Evolutionary conservation across 225 moss, liverwort and hornwort genomes (phyloP), one percentile per base, ranked within the genome.

Genomic region (Sphagnum contortum): DNA sequence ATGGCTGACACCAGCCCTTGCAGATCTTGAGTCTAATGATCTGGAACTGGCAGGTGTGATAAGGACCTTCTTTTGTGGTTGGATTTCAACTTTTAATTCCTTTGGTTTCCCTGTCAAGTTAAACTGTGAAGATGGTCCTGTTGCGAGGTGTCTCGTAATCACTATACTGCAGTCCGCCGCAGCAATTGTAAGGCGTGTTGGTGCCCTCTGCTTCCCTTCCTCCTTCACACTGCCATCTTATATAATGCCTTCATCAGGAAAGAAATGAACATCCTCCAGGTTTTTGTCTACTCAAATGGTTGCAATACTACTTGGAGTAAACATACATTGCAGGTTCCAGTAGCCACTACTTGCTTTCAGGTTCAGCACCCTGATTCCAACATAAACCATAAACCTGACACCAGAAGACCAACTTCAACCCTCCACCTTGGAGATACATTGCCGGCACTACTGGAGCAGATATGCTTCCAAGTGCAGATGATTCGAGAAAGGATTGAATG

Each of bases 131-230:
- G 81, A 80, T 45, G 68, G 74, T 9, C 82, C 89, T 65, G 70
- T 68, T 9, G 87, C 85, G 9, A 98, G 79, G 65, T 79, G 66
- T 71, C 86, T 98, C 0, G 93, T 91, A 51, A 98, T 73, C 55
- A 71, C 79, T 64, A 84, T 79, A 73, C 77, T 72, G 73, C 91
- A 98, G 79, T 91, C 91, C 57, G 93, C 93, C 57, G 98, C 91
- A 67, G 85, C 86, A 74, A 87, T 84, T 56, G 89, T 78, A 57
- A 98, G 79, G 49, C 98, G 98, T 58, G 98, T 98, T 44, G 98
- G 93, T 52, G 76, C 64, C 75, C 77, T 87, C 72, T 63, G 75
- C 69, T 80, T 84, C 64, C 83, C 87, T 62, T 93, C 89, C 29
- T 29, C 29, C 68, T 79, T 83, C 48, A 84, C 73, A 82, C 98